Evolutionary conservation across 805 yeast genomes (phyloP).

Genomic region (Starmerella vitae): DNA sequence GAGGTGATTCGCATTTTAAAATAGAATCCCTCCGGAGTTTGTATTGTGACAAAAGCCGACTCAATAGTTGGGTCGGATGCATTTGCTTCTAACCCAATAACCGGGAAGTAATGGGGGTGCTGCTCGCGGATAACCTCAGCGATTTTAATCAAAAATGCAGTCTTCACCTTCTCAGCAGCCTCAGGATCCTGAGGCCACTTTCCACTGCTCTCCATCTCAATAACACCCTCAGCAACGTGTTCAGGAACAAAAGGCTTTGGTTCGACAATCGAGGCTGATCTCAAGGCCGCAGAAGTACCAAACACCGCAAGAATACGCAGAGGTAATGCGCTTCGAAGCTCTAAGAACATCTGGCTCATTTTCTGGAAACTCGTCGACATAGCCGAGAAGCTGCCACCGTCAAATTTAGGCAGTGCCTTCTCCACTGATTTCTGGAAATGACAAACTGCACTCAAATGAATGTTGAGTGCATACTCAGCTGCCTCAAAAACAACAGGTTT

Average conservation of each 20-base stretch:
- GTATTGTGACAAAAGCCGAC: slow-evolving; percentile 30
- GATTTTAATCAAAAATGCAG: slow-evolving; percentile 73
- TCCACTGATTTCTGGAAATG: slow-evolving; percentile 11
- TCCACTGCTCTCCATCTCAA: slow-evolving; percentile 81
- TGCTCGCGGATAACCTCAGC: slow-evolving; percentile 33
- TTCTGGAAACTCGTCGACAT: slow-evolving; percentile 36
- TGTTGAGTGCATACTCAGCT: slow-evolving; percentile 44
- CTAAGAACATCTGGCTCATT: slow-evolving; percentile 36
- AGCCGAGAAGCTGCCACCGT: slow-evolving; percentile 20
- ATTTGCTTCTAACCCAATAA: slow-evolving; percentile 48
- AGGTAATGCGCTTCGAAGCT: slow-evolving; percentile 43
- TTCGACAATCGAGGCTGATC: slow-evolving; percentile 60
- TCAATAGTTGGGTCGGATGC: slow-evolving; percentile 14
- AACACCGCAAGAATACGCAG: slow-evolving; percentile 54
- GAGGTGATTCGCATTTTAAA: slow-evolving; percentile 64
- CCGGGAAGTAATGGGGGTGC: slow-evolving; percentile 43
- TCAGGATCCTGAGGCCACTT: slow-evolving; percentile 90
- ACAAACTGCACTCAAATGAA: slow-evolving; percentile 38
- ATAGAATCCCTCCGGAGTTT: slow-evolving; percentile 84
- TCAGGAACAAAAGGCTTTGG: slow-evolving; percentile 39
- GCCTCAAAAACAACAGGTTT: slow-evolving; percentile 57
- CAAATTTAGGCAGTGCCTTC: slow-evolving; percentile 33
- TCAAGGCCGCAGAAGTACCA: slow-evolving; percentile 60
- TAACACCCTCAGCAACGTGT: slow-evolving; percentile 53
- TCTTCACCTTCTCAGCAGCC: slow-evolving; percentile 77